Evolutionary conservation across 2,329 filamentous ascomycete genomes (phyloP), one percentile per base, ranked within the genome.

Genomic region (Aspergillus spinulosporus): DNA sequence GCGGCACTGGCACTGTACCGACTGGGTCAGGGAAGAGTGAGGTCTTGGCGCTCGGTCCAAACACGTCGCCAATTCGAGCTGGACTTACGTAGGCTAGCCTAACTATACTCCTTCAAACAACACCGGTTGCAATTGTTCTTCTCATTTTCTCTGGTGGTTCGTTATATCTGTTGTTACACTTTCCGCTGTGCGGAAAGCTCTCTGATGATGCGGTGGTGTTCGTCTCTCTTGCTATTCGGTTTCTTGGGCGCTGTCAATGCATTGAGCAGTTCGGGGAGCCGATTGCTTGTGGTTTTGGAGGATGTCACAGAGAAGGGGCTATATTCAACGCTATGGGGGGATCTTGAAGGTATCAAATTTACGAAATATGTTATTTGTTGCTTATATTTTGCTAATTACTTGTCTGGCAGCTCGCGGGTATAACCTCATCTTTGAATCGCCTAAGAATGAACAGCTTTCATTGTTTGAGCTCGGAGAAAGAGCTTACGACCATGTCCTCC

Each of bases 391-490:
- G 46, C 47, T 49, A 51, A 56, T 59, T 52, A 28, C 7, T 37
- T 31, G 36, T n/a, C 29, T 42, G 49, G 39, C 66, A 97, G 94
- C 79, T 66, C 86, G 94, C 72, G 93, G 92, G 63, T 97, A 89
- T 75, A 80, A 88, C 59, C 80, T 97, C 64, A 83, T 84, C 37
- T 92, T 92, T 72, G 86, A 92, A 73, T 92, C 91, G 5, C 90
- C 91, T 59, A 94, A 94, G 78, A 89, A 85, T 72, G 85, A 91
- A 52, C 80, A 82, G 50, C 78, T 97, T 66, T 82, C 84, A 50
- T 82, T 99, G 63, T 96, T 97, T 79, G 82, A 85, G 70, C 86
- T 94, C 62, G 94, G 93, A 71, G 90, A 94, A 78, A 86, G 89
- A 73, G 86, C 84, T 61, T 97, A 92, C 76, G 93, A 97, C 77